Percentiles rank a stretch among this genome's conserved stretches.
Evolutionary conservation across 2,329 filamentous ascomycete species (phyloP).

Genomic region (Nannizziopsis arthrosporioides): DNA sequence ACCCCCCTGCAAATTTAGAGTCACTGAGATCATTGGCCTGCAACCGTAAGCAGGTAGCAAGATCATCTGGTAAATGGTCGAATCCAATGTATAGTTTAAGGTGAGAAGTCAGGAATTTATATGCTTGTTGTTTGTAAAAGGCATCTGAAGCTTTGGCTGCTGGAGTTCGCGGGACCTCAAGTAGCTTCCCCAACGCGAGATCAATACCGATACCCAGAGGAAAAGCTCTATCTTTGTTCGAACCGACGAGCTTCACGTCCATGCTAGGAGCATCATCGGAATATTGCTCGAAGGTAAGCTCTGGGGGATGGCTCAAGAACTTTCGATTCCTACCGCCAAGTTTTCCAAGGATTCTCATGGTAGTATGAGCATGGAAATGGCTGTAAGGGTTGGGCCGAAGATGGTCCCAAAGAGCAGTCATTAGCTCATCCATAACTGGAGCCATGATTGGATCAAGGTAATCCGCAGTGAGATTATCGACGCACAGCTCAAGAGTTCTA

Average conservation of each 20-base stretch:
- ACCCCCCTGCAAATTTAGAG: slow-evolving; percentile 58
- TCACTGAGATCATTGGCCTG: slow-evolving; percentile 76
- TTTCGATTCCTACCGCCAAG: slow-evolving; percentile 90
- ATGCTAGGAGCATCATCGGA: slow-evolving; percentile 81
- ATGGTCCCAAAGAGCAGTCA: slow-evolving; percentile 95
- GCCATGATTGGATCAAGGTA: slow-evolving; percentile 99
- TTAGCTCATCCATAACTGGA: slow-evolving; percentile 94
- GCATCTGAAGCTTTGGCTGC: slow-evolving; percentile 53
- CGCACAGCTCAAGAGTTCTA: slow-evolving; percentile 85
- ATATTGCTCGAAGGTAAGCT: slow-evolving; percentile 71
- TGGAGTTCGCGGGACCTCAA: slow-evolving; percentile 58
- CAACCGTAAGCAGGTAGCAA: slow-evolving; percentile 70
- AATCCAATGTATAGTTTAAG: slow-evolving; percentile 81
- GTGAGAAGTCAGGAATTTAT: slow-evolving; percentile 76
- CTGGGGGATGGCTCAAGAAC: slow-evolving; percentile 80
- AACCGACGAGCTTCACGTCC: slow-evolving; percentile 78
- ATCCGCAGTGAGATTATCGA: slow-evolving; percentile 94
- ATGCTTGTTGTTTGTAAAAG: slow-evolving; percentile 88
- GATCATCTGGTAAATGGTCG: slow-evolving; percentile 79
- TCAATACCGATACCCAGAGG: slow-evolving; percentile 79
- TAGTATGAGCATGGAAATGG: slow-evolving; percentile 95
- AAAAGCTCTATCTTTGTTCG: slow-evolving; percentile 78
- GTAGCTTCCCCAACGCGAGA: slow-evolving; percentile 74
- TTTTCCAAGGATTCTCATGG: slow-evolving; percentile 93
- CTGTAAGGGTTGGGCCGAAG: slow-evolving; percentile 87